Conservation (phyloP, 306 rosid genomes). For the Mucuna pruriens region DNA sequence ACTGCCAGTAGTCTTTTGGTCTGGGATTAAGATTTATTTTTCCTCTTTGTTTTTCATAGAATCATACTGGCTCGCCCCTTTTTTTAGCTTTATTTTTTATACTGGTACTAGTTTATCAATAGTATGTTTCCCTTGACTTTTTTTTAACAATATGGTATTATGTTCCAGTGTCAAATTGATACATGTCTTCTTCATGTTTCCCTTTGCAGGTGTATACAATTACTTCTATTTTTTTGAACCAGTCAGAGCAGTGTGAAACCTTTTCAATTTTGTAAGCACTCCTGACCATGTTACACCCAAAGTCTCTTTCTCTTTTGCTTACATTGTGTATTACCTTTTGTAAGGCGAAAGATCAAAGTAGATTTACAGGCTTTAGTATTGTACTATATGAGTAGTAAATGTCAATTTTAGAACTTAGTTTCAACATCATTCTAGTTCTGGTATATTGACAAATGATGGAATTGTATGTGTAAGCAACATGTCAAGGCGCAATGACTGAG, state of each 20-base stretch:
- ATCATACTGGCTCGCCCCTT: neutral
- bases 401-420: conserved; percentile 37
- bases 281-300: conserved; percentile 52
- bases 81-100: neutral
- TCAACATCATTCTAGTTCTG: conserved; percentile 16
- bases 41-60: neutral
- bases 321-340: conserved; percentile 26
- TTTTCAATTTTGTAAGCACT: conserved; percentile 49
- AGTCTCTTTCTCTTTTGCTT: conserved; percentile 27
- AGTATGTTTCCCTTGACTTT: conserved; percentile 23
- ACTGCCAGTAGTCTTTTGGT: neutral
- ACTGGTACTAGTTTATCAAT: conserved; percentile 1
- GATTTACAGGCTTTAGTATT: conserved; percentile 40
- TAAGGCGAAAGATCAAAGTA: conserved; percentile 31
- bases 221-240: conserved; percentile 37
- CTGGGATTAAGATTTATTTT: conserved; percentile 5
- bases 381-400: conserved; percentile 44
- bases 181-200: conserved; percentile 28
- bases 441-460: neutral
- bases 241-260: conserved; percentile 53
- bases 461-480: conserved; percentile 21
- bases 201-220: conserved; percentile 48
- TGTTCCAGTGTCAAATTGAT: conserved; percentile 18
- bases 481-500: conserved; percentile 12
- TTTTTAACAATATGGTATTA: neutral